These are phyloP conservation scores for Aspergillus piperis DNA, from an alignment of 2,329 filamentous ascomycete genomes.

Conservation along the genomic window DNA sequence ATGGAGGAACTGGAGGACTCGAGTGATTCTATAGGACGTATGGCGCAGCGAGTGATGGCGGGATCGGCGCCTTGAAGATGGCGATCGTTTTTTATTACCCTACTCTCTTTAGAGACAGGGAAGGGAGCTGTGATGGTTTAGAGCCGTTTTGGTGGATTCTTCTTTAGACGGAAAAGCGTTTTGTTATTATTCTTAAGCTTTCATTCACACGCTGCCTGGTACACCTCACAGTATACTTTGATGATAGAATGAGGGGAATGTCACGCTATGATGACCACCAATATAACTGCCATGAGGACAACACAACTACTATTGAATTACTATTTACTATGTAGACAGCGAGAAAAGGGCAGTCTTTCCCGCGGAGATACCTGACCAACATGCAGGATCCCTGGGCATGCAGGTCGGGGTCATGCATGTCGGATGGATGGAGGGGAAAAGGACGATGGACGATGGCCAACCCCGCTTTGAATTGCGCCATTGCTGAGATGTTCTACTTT, in stretches of 20 bases:
- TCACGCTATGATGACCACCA: background rate
- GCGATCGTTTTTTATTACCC: background rate
- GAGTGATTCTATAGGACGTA: background rate
- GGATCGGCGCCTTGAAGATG: conserved; percentile 30
- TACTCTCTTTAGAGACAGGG: background rate
- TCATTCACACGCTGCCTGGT: background rate
- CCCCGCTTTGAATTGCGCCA: conserved; percentile 3
- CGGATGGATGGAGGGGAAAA: conserved; percentile 1
- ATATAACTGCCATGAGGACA: no score
- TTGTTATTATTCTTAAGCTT: background rate
- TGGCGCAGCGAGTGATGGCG: conserved; percentile 21
- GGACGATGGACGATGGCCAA: background rate
- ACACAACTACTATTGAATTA: no score
- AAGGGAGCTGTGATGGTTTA: background rate
- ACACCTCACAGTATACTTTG: background rate
- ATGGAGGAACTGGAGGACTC: conserved; percentile 21
- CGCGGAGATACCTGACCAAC: conserved; percentile 5
- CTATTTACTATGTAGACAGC: no score
- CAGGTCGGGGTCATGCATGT: background rate
- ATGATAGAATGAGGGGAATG: background rate
- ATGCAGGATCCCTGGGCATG: background rate
- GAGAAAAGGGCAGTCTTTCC: background rate
- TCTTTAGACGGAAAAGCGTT: background rate
- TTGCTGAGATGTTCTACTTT: no score
- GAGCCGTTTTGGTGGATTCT: background rate